Evolutionary conservation across 169 alveolate species (phyloP), one percentile per base, ranked within the genome.

Genomic region (Nephromyces sp.): DNA sequence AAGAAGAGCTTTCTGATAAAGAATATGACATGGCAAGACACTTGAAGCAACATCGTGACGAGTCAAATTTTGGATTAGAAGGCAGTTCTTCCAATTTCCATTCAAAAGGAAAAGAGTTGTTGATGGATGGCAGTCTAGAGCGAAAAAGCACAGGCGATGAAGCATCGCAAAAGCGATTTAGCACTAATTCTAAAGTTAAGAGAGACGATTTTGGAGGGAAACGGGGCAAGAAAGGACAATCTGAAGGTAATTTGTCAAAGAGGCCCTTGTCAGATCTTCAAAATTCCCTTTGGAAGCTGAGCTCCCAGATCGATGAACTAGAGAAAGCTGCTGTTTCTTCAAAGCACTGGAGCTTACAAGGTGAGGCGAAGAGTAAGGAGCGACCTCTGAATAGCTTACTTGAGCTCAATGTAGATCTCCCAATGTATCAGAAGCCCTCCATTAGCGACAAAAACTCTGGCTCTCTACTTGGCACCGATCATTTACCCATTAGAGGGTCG

Each of bases 311-410:
- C 15, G 57, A 43, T 15, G 15, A 15, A 15, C n/a, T 43, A n/a
- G 95, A 90, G 66, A 73, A 80, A 57, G 87, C 87, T 25, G 71
- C 85, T 72, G 72, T 87, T 1, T 78, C 77, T 25, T 76, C 77
- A 68, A 90, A 90, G 72, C 88, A 83, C 25, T 90, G 95, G 95
- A 81, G 90, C 15, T 35, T 90, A 67, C 78, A 67, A 72, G 95
- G 95, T 22, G 95, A 90, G 65, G 85, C 86, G 27, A 35, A 32
- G 15, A 90, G 85, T 0, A 71, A 76, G 64, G 72, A 85, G 33
- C 61, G 95, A 21, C 94, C 95, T 1, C 70, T 84, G 29, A 86
- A 90, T 69, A 84, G 92, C 30, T 70, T 90, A 21, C 74, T 90
- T n/a, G 81, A 75, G 8, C 80, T 87, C 6, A 83, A 86, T 22